Evolutionary conservation across 768 basidiomycete species (phyloP), one percentile per base, ranked within the genome.

Genomic region (Termitomyces sp.): DNA sequence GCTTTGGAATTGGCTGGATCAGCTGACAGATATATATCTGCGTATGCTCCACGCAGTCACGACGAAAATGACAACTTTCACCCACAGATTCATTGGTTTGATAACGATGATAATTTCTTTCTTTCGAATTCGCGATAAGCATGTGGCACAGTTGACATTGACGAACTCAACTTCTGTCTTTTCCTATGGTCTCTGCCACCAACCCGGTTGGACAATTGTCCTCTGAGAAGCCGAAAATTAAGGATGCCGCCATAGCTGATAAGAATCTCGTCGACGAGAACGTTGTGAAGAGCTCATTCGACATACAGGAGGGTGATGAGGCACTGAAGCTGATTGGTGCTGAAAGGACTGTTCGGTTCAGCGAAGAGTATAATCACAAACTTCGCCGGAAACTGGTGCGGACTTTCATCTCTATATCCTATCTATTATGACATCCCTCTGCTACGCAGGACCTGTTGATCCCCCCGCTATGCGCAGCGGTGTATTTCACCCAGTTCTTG

Each of bases 401-500:
- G 62, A 20, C 33, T 22, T 24, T 16, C 14, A 18, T 33, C 8
- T 24, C 26, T 33, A n/a, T 2, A 26, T 27, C 12, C 5, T n/a
- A 34, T n/a, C 14, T 1, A 32, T 37, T 14, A 14, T 34, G 22
- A 18, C 8, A 5, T 2, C 30, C 51, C 36, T 24, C 7, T 36
- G 34, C 1, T 53, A 37, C 18, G 4, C 8, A 83, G 82, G 84
- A 85, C 64, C 53, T 72, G 2, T 60, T 82, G 43, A 84, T 85
- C 47, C 80, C 82, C 1, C 79, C 83, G 4, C 68, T 85, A 14
- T 81, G 81, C 61, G 84, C 85, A 1, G 82, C 84, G 3, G 85
- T 87, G 13, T 88, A 87, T 68, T 88, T 88, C 65, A 84, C 82
- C 0, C 84, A 88, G 63, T 87, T 81, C 62, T 66, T 87, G 83